Evolutionary conservation across 2,329 filamentous ascomycete genomes (phyloP).

Genomic region (Colletotrichum graminicola): DNA sequence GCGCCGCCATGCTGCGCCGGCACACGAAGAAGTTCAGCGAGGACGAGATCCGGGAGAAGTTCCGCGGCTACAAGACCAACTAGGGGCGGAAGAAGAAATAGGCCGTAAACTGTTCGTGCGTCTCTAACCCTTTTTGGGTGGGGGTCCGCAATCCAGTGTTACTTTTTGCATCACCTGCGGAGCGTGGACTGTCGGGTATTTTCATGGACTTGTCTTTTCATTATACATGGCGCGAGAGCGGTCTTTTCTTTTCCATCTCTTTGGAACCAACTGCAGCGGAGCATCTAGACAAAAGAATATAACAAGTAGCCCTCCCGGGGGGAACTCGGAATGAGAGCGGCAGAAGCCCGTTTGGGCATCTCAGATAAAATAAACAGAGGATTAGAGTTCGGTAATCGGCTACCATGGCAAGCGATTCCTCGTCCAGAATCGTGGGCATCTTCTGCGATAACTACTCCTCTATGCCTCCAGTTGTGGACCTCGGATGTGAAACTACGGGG

Average conservation of each 20-base stretch:
- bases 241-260: not conserved
- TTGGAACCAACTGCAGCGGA: not conserved
- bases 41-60: constrained; percentile 73
- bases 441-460: not conserved
- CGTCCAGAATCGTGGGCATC: not conserved
- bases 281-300: not conserved
- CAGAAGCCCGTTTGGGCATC: not conserved
- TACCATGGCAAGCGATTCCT: not conserved
- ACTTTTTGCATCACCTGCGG: not conserved
- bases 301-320: not conserved
- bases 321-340: not conserved
- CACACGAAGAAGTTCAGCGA: constrained; percentile 76
- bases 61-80: constrained; percentile 46
- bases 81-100: not conserved
- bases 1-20: constrained; percentile 70
- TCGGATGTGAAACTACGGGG: not conserved
- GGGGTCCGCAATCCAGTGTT: not conserved
- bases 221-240: not conserved
- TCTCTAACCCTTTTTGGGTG: too few relatives aligned
- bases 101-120: too few relatives aligned
- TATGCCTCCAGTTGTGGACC: not conserved
- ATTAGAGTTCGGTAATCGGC: not conserved
- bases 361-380: not conserved
- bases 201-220: not conserved
- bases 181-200: not conserved